These are phyloP conservation scores for Colletotrichum melonis DNA, from an alignment of 2,329 filamentous ascomycete species.

Conservation along the genomic window DNA sequence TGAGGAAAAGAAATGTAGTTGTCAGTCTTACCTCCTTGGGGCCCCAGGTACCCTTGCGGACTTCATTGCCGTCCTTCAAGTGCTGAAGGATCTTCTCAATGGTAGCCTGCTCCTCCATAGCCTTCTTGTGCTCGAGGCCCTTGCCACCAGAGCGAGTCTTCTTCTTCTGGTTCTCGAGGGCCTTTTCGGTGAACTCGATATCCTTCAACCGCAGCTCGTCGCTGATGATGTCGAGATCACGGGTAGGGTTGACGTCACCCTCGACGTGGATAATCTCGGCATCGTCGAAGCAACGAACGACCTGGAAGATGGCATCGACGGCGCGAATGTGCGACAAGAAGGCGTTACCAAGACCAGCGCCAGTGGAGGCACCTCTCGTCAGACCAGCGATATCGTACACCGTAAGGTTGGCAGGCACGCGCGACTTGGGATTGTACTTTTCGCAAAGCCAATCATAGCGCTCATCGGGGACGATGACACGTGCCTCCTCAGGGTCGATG, in stretches of 20 bases:
- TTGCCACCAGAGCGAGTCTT: conserved; percentile 95
- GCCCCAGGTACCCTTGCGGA: conserved; percentile 88
- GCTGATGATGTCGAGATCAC: conserved; percentile 96
- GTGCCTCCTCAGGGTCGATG: conserved; percentile 98
- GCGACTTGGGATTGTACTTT: conserved; percentile 98
- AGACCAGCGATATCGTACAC: conserved; percentile 99
- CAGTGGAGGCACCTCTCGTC: conserved; percentile 94
- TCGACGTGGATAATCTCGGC: conserved; percentile 99
- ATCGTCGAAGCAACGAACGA: conserved; percentile 97
- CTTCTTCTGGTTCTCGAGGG: conserved; percentile 90
- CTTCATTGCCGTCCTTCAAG: conserved; percentile 90
- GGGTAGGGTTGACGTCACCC: conserved; percentile 94
- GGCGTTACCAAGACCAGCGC: conserved; percentile 95
- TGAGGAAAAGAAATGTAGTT: conserved; percentile 38
- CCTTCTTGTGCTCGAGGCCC: conserved; percentile 96
- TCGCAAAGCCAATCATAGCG: conserved; percentile 95
- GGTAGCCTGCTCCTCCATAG: conserved; percentile 92
- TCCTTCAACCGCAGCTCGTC: conserved; percentile 98
- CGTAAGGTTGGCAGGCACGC: conserved; percentile 96
- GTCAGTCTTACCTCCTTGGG: conserved; percentile 88
- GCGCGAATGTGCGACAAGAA: conserved; percentile 99
- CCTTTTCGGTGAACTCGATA: conserved; percentile 98
- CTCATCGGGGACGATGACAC: conserved; percentile 95
- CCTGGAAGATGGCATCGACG: conserved; percentile 97
- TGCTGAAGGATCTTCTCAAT: conserved; percentile 89